Percentiles rank a stretch among this genome's conserved stretches.
phyloP scores from a whole-genome alignment of 2,329 filamentous ascomycete species.

The Fusarium longipes region DNA sequence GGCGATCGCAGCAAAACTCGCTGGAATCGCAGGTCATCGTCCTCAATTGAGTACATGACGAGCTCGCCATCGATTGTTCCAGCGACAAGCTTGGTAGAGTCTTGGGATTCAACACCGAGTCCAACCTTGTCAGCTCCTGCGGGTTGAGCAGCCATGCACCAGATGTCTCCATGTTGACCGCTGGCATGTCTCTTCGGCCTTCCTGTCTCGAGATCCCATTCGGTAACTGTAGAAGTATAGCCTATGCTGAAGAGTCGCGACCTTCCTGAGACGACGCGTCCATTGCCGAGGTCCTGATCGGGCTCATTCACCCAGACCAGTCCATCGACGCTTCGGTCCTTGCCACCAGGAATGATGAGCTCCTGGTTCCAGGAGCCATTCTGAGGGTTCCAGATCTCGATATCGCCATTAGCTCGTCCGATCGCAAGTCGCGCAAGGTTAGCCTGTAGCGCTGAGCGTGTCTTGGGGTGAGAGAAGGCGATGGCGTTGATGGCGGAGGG shows the following conservation, averaged over 20 bases:
- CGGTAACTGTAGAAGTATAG: slow-evolving; percentile 89
- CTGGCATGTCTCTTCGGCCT: slow-evolving; percentile 83
- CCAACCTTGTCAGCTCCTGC: slow-evolving; percentile 45
- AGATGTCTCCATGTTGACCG: slow-evolving; percentile 95
- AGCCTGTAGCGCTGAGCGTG: slow-evolving; percentile 60
- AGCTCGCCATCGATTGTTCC: slow-evolving; percentile 94
- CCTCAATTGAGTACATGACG: slow-evolving; percentile 86
- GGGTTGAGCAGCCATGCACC: slow-evolving; percentile 93
- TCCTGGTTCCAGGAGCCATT: slow-evolving; percentile 90
- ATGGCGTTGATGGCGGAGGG: slow-evolving; percentile 93
- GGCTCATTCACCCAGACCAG: slow-evolving; percentile 92
- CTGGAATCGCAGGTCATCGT: slow-evolving; percentile 84
- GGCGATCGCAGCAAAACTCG: slow-evolving; percentile 79
- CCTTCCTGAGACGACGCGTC: slow-evolving; percentile 72
- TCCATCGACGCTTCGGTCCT: slow-evolving; percentile 88
- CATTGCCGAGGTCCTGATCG: slow-evolving; percentile 73
- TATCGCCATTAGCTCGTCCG: slow-evolving; percentile 92
- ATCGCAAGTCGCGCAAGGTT: slow-evolving; percentile 80
- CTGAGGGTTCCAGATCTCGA: slow-evolving; percentile 96
- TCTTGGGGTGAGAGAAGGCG: slow-evolving; percentile 84
- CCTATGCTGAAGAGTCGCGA: slow-evolving; percentile 95
- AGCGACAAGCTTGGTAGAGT: slow-evolving; percentile 74
- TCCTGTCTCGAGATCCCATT: slow-evolving; percentile 90
- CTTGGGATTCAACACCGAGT: slow-evolving; percentile 49
- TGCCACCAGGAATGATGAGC: slow-evolving; percentile 82